Conservation (phyloP, 106 monocot genomes). For the Apostasia shenzhenica region DNA sequence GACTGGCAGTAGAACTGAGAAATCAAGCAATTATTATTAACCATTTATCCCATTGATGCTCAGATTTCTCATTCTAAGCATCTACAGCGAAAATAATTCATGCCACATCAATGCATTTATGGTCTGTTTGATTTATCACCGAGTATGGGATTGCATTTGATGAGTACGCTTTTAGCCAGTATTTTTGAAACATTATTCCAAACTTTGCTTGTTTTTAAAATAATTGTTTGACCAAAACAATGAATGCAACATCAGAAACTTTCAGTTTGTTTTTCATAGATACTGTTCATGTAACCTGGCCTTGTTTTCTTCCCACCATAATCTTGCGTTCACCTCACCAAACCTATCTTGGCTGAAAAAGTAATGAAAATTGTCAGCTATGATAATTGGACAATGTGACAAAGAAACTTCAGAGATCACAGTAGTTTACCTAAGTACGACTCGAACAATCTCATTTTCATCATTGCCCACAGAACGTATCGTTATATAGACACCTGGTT, state of each 20-base stretch:
- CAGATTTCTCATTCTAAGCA: no score
- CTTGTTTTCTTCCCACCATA: constrained; percentile 62
- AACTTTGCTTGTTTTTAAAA: no score
- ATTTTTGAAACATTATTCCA: no score
- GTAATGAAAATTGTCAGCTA: neutral
- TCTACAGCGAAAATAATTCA: neutral
- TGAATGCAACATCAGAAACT: no score
- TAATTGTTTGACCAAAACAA: no score
- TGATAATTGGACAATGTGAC: neutral
- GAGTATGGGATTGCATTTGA: no score
- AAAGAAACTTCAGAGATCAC: neutral
- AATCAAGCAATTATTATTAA: no score
- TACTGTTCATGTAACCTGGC: constrained; percentile 23
- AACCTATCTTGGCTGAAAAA: constrained; percentile 39
- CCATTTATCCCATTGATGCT: no score
- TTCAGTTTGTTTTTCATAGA: neutral
- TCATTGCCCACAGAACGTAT: constrained; percentile 29
- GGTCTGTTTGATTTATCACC: neutral
- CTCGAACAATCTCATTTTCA: constrained; percentile 30
- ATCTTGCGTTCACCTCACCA: constrained; percentile 53
- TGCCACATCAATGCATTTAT: neutral
- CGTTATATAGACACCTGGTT: constrained; percentile 52
- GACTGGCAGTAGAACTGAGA: no score
- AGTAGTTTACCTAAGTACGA: constrained; percentile 41
- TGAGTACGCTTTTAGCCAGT: no score